Evolutionary conservation across 345 rosid species (phyloP).

Genomic region (Gossypium longicalyx): DNA sequence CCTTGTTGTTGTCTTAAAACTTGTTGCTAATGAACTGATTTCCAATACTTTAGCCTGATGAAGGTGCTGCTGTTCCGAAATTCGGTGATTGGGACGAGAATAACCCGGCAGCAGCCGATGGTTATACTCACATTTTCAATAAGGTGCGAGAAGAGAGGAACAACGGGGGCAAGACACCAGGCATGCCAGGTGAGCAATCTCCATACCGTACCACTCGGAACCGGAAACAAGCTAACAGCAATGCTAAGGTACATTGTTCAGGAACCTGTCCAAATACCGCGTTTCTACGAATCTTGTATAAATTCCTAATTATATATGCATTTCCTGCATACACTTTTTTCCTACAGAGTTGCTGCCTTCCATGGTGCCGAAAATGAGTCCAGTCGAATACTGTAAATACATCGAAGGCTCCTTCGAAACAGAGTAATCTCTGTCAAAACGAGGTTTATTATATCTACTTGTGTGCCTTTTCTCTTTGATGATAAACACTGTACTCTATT

Average conservation of each 20-base stretch:
- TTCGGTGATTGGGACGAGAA: slow-evolving; percentile 93
- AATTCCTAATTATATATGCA: slow-evolving; percentile 3
- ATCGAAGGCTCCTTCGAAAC: slow-evolving; percentile 19
- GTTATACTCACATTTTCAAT: slow-evolving; percentile 84
- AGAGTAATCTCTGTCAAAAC: slow-evolving; percentile 18
- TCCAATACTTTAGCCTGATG: slow-evolving; percentile 45
- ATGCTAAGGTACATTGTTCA: slow-evolving; percentile 43
- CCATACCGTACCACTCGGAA: slow-evolving; percentile 24
- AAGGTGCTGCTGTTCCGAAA: slow-evolving; percentile 77
- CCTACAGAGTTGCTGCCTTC: slow-evolving; percentile 59
- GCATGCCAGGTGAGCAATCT: slow-evolving; percentile 36
- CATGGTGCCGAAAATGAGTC: slow-evolving; percentile 57
- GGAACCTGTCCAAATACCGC: slow-evolving; percentile 1
- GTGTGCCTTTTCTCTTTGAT: slow-evolving; percentile 9
- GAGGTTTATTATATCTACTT: slow-evolving; percentile 9
- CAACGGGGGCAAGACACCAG: slow-evolving; percentile 40
- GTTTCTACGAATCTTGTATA: neutral
- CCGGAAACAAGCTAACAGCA: slow-evolving; percentile 19
- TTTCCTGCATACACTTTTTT: neutral
- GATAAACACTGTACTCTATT: slow-evolving; percentile 11
- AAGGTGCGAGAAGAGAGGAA: slow-evolving; percentile 76
- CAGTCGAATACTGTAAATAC: slow-evolving; percentile 28
- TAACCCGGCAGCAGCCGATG: slow-evolving; percentile 77
- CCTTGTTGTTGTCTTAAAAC: neutral
- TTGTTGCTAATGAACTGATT: slow-evolving; percentile 13